These are phyloP conservation scores for Phytophthora citrophthora DNA, from an alignment of 352 stramenopile genomes.

Conservation along the genomic window DNA sequence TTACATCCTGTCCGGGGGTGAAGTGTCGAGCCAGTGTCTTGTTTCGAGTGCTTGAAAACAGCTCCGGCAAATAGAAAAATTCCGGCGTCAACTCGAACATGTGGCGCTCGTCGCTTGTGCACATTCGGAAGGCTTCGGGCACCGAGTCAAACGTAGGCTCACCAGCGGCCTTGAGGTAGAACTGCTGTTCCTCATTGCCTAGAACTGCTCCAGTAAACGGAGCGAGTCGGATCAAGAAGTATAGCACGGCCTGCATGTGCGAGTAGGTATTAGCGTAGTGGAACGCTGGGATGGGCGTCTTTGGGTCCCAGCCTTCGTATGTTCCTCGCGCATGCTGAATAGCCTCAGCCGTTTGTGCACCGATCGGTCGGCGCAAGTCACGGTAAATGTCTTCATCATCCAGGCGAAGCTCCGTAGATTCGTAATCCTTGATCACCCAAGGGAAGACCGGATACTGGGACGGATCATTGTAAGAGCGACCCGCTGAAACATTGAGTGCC, in stretches of 20 bases:
- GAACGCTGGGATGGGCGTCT: constrained; percentile 66
- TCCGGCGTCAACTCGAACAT: constrained; percentile 81
- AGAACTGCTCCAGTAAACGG: constrained; percentile 68
- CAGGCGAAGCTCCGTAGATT: constrained; percentile 93
- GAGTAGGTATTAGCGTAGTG: constrained; percentile 80
- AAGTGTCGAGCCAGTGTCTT: constrained; percentile 59
- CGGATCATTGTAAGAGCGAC: constrained; percentile 97
- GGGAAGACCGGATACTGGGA: constrained; percentile 99
- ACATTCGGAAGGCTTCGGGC: constrained; percentile 59
- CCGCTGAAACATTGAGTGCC: constrained; percentile 95
- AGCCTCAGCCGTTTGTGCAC: constrained; percentile 75
- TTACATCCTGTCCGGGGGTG: constrained; percentile 47
- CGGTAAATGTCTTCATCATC: constrained; percentile 93
- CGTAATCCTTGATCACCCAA: constrained; percentile 98
- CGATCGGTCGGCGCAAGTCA: constrained; percentile 97
- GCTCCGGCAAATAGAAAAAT: constrained; percentile 82
- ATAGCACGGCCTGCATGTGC: constrained; percentile 75
- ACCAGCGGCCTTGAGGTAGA: constrained; percentile 37
- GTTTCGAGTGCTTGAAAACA: constrained; percentile 72
- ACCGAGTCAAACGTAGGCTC: constrained; percentile 72
- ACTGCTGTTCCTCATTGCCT: constrained; percentile 42
- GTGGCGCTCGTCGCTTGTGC: constrained; percentile 59
- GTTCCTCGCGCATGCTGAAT: constrained; percentile 52
- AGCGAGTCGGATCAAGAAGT: constrained; percentile 73
- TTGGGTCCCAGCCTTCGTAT: constrained; percentile 51